A percentile compares a stretch with the other conserved stretches of the same genome.
These are phyloP conservation scores for Hypoxylon fuscum DNA, from an alignment of 495 filamentous ascomycete species.

Conservation along the genomic window DNA sequence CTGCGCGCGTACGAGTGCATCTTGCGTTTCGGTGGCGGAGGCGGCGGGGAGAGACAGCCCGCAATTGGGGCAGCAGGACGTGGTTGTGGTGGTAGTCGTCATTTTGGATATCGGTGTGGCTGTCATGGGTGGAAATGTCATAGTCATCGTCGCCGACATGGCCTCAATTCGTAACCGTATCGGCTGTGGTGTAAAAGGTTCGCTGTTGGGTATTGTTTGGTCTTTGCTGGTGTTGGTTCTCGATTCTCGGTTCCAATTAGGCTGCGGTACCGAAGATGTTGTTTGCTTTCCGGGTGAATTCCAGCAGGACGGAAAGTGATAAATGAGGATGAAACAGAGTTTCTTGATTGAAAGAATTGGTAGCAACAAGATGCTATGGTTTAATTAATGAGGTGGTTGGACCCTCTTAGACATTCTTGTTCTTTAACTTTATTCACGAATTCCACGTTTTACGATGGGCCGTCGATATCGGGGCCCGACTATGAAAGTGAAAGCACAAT, in stretches of 20 bases:
- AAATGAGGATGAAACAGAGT: background rate
- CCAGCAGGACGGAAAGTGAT: background rate
- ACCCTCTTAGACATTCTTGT: conserved; percentile 4
- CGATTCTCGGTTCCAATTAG: background rate
- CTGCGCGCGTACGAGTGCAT: conserved; percentile 65
- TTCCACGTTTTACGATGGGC: too few relatives aligned
- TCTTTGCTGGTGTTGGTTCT: background rate
- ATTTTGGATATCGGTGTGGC: conserved; percentile 20
- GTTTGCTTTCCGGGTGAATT: background rate
- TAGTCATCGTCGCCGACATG: conserved; percentile 39
- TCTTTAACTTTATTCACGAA: background rate
- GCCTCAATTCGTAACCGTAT: conserved; percentile 22
- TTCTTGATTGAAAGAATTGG: background rate
- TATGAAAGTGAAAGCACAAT: conserved; percentile 6
- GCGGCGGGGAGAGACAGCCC: conserved; percentile 42
- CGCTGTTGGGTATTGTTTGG: background rate
- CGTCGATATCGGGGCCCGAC: conserved; percentile 8
- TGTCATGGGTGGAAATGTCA: conserved; percentile 31
- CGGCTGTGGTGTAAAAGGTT: background rate
- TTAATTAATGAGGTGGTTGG: conserved; percentile 27
- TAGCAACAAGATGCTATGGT: background rate
- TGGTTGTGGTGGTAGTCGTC: conserved; percentile 22
- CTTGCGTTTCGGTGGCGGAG: conserved; percentile 56
- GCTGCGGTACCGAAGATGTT: background rate
- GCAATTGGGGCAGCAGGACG: conserved; percentile 43